These are phyloP conservation scores for Seminavis robusta DNA, from an alignment of 108 stramenopile genomes.

Conservation along the genomic window DNA sequence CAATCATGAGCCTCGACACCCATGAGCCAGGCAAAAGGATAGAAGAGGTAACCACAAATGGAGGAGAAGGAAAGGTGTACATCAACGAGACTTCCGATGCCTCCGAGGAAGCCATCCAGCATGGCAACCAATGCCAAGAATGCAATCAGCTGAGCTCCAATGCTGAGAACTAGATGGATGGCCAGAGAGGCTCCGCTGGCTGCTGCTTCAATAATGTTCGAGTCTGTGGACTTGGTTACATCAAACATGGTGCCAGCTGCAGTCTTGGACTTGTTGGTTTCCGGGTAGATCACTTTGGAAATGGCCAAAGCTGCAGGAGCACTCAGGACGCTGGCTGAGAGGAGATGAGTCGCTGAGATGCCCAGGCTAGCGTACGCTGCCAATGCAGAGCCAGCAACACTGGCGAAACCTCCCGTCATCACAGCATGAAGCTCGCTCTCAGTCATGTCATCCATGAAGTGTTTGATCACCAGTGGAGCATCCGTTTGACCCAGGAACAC, in stretches of 20 bases:
- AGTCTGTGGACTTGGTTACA: slow-evolving; percentile 10
- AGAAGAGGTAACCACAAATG: slow-evolving; percentile 8
- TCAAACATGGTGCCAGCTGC: slow-evolving; percentile 10
- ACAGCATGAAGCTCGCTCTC: slow-evolving; percentile 19
- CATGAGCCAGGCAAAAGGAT: slow-evolving; percentile 17
- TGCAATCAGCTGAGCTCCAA: slow-evolving; percentile 1
- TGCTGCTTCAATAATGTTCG: slow-evolving; percentile 12
- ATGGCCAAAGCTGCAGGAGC: slow-evolving; percentile 24
- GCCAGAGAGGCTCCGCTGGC: slow-evolving; percentile 4
- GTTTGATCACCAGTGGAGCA: slow-evolving; percentile 7
- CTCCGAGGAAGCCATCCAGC: slow-evolving; percentile 10
- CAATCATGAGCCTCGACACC: slow-evolving; percentile 10
- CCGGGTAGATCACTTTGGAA: slow-evolving; percentile 20
- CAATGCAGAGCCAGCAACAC: slow-evolving; percentile 18
- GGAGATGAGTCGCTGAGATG: slow-evolving; percentile 5
- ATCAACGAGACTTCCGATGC: slow-evolving; percentile 8
- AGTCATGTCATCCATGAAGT: slow-evolving; percentile 18
- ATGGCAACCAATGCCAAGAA: slow-evolving; percentile 8
- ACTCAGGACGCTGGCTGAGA: slow-evolving; percentile 24
- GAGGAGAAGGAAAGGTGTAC: slow-evolving; percentile 10
- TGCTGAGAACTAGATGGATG: slow-evolving; percentile 1
- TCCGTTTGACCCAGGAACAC: slow-evolving; percentile 19
- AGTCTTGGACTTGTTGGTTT: slow-evolving; percentile 10
- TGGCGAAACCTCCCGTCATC: slow-evolving; percentile 25
- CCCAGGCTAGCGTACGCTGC: slow-evolving; percentile 16